Percentiles rank a stretch among this genome's conserved stretches.
Evolutionary conservation across 1,284 basidiomycete species (phyloP).

Genomic region (Mycena citricolor): DNA sequence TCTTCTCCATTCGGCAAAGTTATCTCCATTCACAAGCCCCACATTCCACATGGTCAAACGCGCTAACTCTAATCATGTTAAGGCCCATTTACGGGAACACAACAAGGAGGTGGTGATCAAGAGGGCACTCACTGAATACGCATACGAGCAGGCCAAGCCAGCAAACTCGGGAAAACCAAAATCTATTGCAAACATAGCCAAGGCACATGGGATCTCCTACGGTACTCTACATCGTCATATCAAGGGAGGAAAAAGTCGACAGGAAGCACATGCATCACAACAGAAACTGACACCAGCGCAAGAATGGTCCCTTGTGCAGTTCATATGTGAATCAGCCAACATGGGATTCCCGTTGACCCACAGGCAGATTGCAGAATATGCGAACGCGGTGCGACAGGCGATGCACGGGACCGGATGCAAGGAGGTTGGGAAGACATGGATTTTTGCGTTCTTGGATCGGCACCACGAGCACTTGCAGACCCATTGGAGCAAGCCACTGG

Average conservation of each 20-base stretch:
- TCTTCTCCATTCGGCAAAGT: too few relatives aligned
- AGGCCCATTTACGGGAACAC: background rate
- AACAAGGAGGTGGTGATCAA: conserved; percentile 1
- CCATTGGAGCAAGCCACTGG: conserved; percentile 10
- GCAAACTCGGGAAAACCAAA: background rate
- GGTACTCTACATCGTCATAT: conserved; percentile 9
- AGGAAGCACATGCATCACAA: conserved; percentile 7
- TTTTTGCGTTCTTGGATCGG: conserved; percentile 4
- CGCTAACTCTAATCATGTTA: conserved; percentile 6
- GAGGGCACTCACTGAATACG: conserved; percentile 1
- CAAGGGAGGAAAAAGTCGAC: background rate
- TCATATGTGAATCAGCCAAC: conserved; percentile 8
- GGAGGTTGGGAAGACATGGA: conserved; percentile 8
- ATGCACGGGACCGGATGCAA: background rate
- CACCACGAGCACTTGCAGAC: conserved; percentile 7
- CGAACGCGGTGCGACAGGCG: background rate
- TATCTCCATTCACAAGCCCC: too few relatives aligned
- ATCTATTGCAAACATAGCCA: conserved; percentile 10
- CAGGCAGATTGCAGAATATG: background rate
- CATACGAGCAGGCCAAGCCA: conserved; percentile 3
- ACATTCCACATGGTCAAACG: conserved; percentile 3
- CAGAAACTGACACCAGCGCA: conserved; percentile 7
- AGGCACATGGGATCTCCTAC: conserved; percentile 2
- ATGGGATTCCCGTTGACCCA: conserved; percentile 9
- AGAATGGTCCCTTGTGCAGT: conserved; percentile 11